phyloP scores from a whole-genome alignment of 2,329 filamentous ascomycete species.

The Colletotrichum brevisporum region DNA sequence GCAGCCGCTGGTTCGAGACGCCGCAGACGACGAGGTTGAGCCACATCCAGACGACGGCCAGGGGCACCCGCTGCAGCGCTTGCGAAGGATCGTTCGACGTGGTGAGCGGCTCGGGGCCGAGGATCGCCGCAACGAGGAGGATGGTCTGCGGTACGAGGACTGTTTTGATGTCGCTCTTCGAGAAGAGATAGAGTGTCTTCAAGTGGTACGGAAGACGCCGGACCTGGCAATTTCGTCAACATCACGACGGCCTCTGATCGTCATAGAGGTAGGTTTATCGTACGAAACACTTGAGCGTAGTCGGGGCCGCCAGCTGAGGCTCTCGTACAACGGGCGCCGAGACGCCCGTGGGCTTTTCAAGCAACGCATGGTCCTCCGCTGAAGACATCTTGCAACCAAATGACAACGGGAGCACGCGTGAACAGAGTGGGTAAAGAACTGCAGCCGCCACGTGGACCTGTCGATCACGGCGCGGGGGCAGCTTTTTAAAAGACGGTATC shows the following conservation, averaged over 20 bases:
- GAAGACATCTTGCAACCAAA: background rate
- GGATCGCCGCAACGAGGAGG: conserved; percentile 43
- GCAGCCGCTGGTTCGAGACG: conserved; percentile 48
- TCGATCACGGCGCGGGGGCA: background rate
- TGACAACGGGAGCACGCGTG: background rate
- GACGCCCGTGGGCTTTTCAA: conserved; percentile 12
- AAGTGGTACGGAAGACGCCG: conserved; percentile 35
- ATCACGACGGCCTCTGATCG: too few species aligned
- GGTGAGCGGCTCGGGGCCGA: conserved; percentile 14
- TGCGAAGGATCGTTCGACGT: background rate
- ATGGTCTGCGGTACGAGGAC: conserved; percentile 49
- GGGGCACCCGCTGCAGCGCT: conserved; percentile 1
- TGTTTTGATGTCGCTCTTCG: conserved; percentile 51
- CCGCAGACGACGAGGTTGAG: conserved; percentile 47
- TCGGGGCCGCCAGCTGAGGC: too few species aligned
- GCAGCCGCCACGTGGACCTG: background rate
- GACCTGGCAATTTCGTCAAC: background rate
- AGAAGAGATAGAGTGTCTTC: conserved; percentile 48
- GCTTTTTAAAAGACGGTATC: background rate
- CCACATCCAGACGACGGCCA: conserved; percentile 45
- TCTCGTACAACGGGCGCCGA: background rate
- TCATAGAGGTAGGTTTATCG: background rate
- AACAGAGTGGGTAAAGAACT: background rate
- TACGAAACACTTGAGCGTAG: conserved; percentile 1
- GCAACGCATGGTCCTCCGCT: background rate